Conservation (phyloP, 1,139 yeast species). For the Taiozyma sp. region DNA sequence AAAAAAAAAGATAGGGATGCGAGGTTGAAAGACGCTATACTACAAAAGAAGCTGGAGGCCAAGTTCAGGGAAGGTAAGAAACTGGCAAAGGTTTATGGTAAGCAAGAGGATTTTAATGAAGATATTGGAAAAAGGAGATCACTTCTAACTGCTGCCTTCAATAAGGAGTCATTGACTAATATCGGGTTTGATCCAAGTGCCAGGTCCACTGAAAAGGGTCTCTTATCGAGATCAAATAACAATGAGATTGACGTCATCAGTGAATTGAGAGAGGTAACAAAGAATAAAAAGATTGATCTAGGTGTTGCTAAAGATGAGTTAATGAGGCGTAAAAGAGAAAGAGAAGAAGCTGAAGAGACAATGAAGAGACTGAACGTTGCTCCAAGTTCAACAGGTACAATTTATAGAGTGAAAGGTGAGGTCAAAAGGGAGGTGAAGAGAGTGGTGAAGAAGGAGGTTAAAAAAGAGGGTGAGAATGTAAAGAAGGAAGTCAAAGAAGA, state of each 20-base stretch:
- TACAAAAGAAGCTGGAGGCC: constrained; percentile 23
- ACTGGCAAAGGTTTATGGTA: constrained; percentile 7
- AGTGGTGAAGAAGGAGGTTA: neutral
- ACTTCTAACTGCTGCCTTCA: constrained; percentile 31
- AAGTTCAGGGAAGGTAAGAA: constrained; percentile 13
- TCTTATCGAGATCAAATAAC: constrained; percentile 12
- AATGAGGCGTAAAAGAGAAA: constrained; percentile 20
- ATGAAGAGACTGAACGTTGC: constrained; percentile 12
- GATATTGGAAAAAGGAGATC: constrained; percentile 19
- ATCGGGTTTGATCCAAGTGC: constrained; percentile 51
- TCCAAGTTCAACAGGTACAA: neutral
- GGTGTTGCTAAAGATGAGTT: constrained; percentile 26
- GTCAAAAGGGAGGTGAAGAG: neutral
- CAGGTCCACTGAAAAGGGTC: constrained; percentile 18
- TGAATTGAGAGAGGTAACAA: constrained; percentile 26
- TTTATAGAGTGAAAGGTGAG: neutral
- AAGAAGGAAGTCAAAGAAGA: neutral
- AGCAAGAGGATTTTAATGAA: constrained; percentile 16
- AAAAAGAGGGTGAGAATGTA: constrained; percentile 21
- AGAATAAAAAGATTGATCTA: constrained; percentile 27
- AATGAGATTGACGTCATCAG: constrained; percentile 25
- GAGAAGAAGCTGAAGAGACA: constrained; percentile 21
- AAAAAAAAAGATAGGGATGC: constrained; percentile 30
- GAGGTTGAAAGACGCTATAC: constrained; percentile 29
- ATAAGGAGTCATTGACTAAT: constrained; percentile 33